Base-by-base conservation (phyloP, 1,284 basidiomycete genomes). In the Agroathelia rolfsii region DNA sequence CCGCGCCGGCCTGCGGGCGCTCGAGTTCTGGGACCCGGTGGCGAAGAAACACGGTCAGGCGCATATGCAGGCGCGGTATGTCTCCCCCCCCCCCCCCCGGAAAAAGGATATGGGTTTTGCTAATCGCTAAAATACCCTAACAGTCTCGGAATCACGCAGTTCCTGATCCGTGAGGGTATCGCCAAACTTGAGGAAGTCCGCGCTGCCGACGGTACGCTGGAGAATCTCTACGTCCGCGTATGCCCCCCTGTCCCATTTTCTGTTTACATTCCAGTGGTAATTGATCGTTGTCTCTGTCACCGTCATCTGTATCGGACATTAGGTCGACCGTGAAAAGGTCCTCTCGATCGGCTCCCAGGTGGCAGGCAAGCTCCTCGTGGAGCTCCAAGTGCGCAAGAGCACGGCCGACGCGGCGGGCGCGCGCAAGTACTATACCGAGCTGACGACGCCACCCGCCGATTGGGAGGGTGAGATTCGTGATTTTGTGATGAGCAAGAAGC, bases 1-100 rank as follows among this genome's bases (percentile, higher is more conserved):
- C 10, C 72, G 84, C n/a, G 76, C 74, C 21, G 87, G 86, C 38
- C 55, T 90, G 13, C 68, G 77, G 25, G 85, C 74, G 2, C 65
- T 92, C 25, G 84, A 89, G 53, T 87, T 67, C 52, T 92, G 83
- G 42, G 83, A 92, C 49, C 85, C 86, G 16, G 61, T 58, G 17
- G 81, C 75, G 6, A 62, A 75, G 53, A 87, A 86, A 55, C 86
- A 89, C 47, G 83, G 86, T 12, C 87, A 90, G 50, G 87, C 87
- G n/a, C 87, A 90, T 50, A 90, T 90, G 86, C 85, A 84, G 55
- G 84, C 80, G 32, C 72, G 81, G 79, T 82, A 50, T 28, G 59
- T 41, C 32, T 12, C 24, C 35, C 12, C 30, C 25, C 40, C 13
- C n/a, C 15, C 12, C n/a, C n/a, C n/a, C n/a, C n/a, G n/a, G n/a